Percentiles rank a stretch among this genome's conserved stretches.
Conservation (phyloP, 306 rosid genomes). For the Crotalaria pallida region DNA sequence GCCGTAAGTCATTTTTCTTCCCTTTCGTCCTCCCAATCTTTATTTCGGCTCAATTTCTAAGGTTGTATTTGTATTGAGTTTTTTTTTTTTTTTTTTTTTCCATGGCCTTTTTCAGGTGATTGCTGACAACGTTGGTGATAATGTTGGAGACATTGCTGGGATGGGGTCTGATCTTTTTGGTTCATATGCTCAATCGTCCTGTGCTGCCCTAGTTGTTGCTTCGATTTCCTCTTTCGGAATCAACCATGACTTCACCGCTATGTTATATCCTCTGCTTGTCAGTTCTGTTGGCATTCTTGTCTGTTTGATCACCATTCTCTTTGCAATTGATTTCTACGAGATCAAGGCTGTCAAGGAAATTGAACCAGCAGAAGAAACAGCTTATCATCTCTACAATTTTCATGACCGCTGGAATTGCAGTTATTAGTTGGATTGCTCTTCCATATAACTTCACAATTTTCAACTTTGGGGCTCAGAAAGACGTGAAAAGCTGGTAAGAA, state of each 20-base stretch:
- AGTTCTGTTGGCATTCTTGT: slow-evolving; percentile 63
- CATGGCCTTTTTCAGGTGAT: slow-evolving; percentile 44
- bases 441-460: slow-evolving; percentile 61
- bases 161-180: slow-evolving; percentile 82
- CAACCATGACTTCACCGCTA: slow-evolving; percentile 59
- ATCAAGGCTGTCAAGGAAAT: slow-evolving; percentile 75
- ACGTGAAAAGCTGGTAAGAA: slow-evolving; percentile 56
- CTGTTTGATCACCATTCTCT: slow-evolving; percentile 64
- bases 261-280: slow-evolving; percentile 59
- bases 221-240: slow-evolving; percentile 70
- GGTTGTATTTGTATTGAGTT: neutral
- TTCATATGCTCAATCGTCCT: slow-evolving; percentile 67
- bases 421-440: slow-evolving; percentile 60
- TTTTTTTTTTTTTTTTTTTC: neutral
- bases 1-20: slow-evolving; percentile 43
- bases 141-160: slow-evolving; percentile 78
- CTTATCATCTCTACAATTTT: slow-evolving; percentile 63
- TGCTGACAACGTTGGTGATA: slow-evolving; percentile 78
- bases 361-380: slow-evolving; percentile 66
- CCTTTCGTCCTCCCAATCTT: neutral
- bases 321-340: slow-evolving; percentile 70
- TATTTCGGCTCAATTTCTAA: neutral
- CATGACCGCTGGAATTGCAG: slow-evolving; percentile 61
- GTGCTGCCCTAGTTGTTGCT: slow-evolving; percentile 73
- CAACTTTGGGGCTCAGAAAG: slow-evolving; percentile 62